Evolutionary conservation across 2,329 filamentous ascomycete species (phyloP).

Genomic region (Fusarium citri): DNA sequence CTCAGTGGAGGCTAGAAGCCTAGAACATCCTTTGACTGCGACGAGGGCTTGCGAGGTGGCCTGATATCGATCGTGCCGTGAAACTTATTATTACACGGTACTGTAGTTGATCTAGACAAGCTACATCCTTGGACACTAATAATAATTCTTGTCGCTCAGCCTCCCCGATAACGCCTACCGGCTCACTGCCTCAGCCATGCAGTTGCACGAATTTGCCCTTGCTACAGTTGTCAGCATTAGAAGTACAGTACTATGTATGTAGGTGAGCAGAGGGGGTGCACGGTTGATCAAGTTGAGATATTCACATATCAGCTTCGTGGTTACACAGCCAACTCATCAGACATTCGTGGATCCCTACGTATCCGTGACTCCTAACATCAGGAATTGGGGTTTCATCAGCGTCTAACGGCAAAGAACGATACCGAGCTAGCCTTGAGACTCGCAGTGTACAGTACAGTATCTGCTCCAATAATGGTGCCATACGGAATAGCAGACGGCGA

Average conservation of each 20-base stretch:
- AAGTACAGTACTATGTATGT: neutral
- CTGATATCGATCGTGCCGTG: conserved; percentile 45
- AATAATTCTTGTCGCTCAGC: conserved; percentile 21
- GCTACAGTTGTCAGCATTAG: neutral
- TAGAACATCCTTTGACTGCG: conserved; percentile 38
- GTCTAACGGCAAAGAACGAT: conserved; percentile 10
- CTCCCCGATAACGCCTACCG: conserved; percentile 23
- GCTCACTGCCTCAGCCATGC: conserved; percentile 21
- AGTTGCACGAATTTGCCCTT: conserved; percentile 11
- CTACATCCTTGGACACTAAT: conserved; percentile 17
- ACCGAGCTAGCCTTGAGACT: conserved; percentile 4
- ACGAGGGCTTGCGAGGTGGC: conserved; percentile 43
- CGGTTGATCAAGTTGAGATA: conserved; percentile 19
- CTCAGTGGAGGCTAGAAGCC: conserved; percentile 29
- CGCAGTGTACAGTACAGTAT: neutral
- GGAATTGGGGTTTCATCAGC: conserved; percentile 1
- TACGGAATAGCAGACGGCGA: neutral
- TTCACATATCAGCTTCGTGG: conserved; percentile 27
- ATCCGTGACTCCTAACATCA: conserved; percentile 11
- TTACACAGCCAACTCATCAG: conserved; percentile 47
- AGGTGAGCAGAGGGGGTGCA: conserved; percentile 15
- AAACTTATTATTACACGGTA: conserved; percentile 37
- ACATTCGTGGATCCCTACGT: conserved; percentile 31
- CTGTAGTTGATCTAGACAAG: conserved; percentile 15
- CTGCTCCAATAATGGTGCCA: conserved; percentile 8